phyloP scores from a whole-genome alignment of 164 flowering plant genomes.

The Akebia trifoliata region DNA sequence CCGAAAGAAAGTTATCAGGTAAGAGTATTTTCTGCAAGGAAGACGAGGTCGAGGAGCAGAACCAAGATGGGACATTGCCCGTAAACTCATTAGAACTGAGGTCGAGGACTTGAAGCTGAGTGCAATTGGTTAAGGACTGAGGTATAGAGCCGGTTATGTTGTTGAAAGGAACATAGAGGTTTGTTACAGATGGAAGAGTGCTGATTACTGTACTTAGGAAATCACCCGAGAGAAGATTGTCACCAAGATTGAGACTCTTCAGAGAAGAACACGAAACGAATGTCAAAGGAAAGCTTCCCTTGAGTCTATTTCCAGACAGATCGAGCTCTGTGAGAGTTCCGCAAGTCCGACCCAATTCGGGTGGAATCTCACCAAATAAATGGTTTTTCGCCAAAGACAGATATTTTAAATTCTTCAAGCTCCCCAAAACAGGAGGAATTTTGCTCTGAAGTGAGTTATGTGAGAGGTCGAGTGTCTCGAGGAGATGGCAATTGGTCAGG shows the following conservation, averaged over 20 bases:
- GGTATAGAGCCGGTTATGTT: constrained; percentile 64
- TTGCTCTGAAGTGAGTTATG: constrained; percentile 30
- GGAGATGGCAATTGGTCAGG: constrained; percentile 39
- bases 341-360: constrained; percentile 43
- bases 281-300: constrained; percentile 51
- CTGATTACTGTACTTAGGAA: constrained; percentile 48
- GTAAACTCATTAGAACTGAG: constrained; percentile 63
- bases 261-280: constrained; percentile 50
- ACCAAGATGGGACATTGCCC: constrained; percentile 51
- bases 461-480: constrained; percentile 50
- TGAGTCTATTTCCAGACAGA: constrained; percentile 53
- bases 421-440: constrained; percentile 48
- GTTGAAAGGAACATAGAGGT: constrained; percentile 54
- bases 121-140: constrained; percentile 39
- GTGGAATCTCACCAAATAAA: constrained; percentile 57
- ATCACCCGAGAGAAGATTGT: constrained; percentile 61
- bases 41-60: constrained; percentile 38
- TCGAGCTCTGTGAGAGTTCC: constrained; percentile 50
- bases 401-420: constrained; percentile 34
- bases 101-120: constrained; percentile 55
- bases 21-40: constrained; percentile 43
- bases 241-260: constrained; percentile 43
- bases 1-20: constrained; percentile 52
- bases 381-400: constrained; percentile 48
- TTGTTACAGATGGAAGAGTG: constrained; percentile 33